A percentile compares a stretch with the other conserved stretches of the same genome.
phyloP scores from a whole-genome alignment of 2,329 filamentous ascomycete species.

The Aspergillus sergii region DNA sequence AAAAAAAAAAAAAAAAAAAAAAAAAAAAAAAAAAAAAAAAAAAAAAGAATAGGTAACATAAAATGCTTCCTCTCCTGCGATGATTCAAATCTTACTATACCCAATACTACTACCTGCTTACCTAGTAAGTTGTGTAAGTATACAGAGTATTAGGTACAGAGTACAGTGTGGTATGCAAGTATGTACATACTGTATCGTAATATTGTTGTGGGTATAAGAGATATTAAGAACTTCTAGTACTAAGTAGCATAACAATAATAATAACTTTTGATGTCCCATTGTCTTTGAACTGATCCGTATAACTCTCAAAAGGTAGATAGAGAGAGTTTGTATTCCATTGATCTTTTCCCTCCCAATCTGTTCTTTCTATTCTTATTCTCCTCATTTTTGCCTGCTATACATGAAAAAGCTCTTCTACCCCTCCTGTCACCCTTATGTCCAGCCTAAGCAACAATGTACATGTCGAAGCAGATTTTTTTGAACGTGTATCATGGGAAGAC shows the following conservation, averaged over 20 bases:
- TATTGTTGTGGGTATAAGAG: background rate
- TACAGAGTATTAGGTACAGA: no score
- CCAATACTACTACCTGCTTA: background rate
- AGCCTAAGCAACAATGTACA: background rate
- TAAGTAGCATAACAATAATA: no score
- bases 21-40: background rate
- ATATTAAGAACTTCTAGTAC: background rate
- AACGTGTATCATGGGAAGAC: background rate
- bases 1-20: background rate
- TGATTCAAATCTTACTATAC: background rate
- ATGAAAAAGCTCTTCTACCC: background rate
- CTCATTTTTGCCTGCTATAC: background rate
- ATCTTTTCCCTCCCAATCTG: background rate
- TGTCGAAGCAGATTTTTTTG: background rate
- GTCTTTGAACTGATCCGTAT: background rate
- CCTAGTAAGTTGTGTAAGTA: no score
- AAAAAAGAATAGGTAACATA: background rate
- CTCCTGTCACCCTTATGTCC: background rate
- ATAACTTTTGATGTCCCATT: background rate
- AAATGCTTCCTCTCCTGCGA: background rate
- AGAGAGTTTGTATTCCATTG: background rate
- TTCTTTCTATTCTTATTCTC: background rate
- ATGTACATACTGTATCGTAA: background rate
- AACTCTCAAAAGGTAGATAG: background rate
- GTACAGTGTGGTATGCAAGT: background rate